Base-by-base conservation (phyloP, 2,329 filamentous ascomycete genomes). In the Whalleya microplaca region DNA sequence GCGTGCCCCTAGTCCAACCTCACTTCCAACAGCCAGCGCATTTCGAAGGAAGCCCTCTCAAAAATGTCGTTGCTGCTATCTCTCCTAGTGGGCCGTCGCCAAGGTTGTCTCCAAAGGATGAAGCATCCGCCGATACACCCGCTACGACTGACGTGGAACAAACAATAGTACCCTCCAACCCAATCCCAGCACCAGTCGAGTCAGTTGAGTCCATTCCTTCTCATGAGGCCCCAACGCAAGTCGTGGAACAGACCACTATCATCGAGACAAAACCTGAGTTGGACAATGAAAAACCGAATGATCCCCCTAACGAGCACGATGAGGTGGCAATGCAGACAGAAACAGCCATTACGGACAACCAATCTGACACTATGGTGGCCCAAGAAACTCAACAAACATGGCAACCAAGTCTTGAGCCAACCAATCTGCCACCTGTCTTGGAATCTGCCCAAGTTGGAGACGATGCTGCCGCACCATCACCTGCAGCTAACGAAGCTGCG, bases 11-110 rank as follows among this genome's bases (percentile, higher is more conserved):
- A 37, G 16, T 48, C 23, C 58, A 64, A 58, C 73, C 48, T 37
- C 70, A 45, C 61, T 65, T 59, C 16, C 59, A 60, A 27, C 51
- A 65, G 29, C 51, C 62, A 20, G 71, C 74, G 2, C 72, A 74
- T 58, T 63, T 75, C 2, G 80, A 82, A 59, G 81, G 80, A 2
- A 84, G 81, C 50, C 81, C 81, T 0, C 68, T 84, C 19, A 83
- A 83, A 69, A 80, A 83, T 47, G 79, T 82, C 37, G 71, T 80
- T 23, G 56, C 80, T 32, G 56, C 47, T 16, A 75, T 73, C 9
- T 81, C 80, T 9, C 78, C 80, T 0, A 76, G 75, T 0, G 75
- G 78, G 19, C 65, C 72, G 16, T 59, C 62, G 18, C 59, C 64
- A 7, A 66, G 68, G 16, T 48, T 64, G 3, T 44, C 61, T 8